Base-by-base conservation (phyloP, 2,329 filamentous ascomycete genomes). In the Dactylellina cionopaga region DNA sequence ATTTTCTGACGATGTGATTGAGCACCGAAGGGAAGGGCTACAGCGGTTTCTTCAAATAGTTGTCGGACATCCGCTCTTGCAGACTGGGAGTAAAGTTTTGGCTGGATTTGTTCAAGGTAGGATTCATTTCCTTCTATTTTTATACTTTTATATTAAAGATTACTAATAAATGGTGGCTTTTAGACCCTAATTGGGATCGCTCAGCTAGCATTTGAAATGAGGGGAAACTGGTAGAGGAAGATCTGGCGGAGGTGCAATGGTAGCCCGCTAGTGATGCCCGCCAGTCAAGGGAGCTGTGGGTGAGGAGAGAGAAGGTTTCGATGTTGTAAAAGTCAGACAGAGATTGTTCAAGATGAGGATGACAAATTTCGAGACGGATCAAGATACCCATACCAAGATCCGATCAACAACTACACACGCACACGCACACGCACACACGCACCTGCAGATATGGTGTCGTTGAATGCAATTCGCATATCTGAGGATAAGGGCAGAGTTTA, bases 21-120 rank as follows among this genome's bases (percentile, higher is more conserved):
- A 98, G 84, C 92, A 96, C 79, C 86, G 95, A 60, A 85, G 94
- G 75, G 91, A 94, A 77, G 95, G 95, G 0, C 83, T 99, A 76
- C 93, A 99, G 83, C 88, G 96, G 80, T 99, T 99, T 80, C 82
- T 99, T 80, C 93, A 95, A 86, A 98, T 98, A 79, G 95, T 99
- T 9, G 95, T 96, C 0, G 94, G 95, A 0, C 95, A 99, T 81
- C 95, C 95, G 77, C 84, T 99, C 78, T 82, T 99, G 82, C 95
- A 99, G 86, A 99, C 95, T 27, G 95, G 95, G 56, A 97, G 92
- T 81, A 96, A 98, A 83, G 95, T 99, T 68, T 82, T 99, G 78
- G 94, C 93, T 10, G 91, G 92, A 27, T 99, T 98, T 84, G 93
- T 99, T 79, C 95, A 99, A 83, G 95, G 93, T 96, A 79, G 78